Percentiles rank a stretch among this genome's conserved stretches.
Conservation (phyloP, 2,329 filamentous ascomycete genomes). For the Hypoxylon sp. region DNA sequence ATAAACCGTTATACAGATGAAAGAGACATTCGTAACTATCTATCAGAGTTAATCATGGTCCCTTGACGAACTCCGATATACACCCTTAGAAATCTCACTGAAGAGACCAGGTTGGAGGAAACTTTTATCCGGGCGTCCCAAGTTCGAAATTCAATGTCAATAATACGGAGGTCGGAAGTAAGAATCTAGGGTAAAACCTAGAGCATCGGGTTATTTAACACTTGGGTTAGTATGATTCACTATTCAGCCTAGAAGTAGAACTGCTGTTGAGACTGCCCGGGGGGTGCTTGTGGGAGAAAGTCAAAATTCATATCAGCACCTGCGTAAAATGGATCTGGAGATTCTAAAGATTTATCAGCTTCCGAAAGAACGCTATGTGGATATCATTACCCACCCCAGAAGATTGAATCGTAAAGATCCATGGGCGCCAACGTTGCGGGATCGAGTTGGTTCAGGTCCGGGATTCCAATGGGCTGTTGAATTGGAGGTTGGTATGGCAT, state of each 20-base stretch:
- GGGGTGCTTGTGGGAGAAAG: slow-evolving; percentile 71
- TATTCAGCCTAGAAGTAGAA: slow-evolving; percentile 66
- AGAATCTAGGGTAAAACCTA: slow-evolving; percentile 20
- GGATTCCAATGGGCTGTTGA: slow-evolving; percentile 55
- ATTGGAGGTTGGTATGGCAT: slow-evolving; percentile 54
- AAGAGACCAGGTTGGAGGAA: slow-evolving; percentile 9
- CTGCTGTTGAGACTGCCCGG: slow-evolving; percentile 69
- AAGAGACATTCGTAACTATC: slow-evolving; percentile 17
- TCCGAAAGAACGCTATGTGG: slow-evolving; percentile 36
- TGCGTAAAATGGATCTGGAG: slow-evolving; percentile 71
- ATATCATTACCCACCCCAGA: slow-evolving; percentile 69
- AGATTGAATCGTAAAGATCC: slow-evolving; percentile 78
- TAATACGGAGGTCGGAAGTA: slow-evolving; percentile 8
- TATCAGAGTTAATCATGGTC: slow-evolving; percentile 14
- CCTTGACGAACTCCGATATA: slow-evolving; percentile 32
- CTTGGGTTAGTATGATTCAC: slow-evolving; percentile 21
- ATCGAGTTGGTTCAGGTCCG: slow-evolving; percentile 66
- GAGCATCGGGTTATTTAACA: slow-evolving; percentile 15
- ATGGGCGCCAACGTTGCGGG: slow-evolving; percentile 74
- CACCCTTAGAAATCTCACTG: slow-evolving; percentile 23
- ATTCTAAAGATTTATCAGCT: slow-evolving; percentile 61
- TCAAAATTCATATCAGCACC: slow-evolving; percentile 73
- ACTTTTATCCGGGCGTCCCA: slow-evolving; percentile 28
- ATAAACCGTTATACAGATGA: slow-evolving; percentile 16
- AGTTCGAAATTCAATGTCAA: slow-evolving; percentile 21